Conservation (phyloP, 192 early-diverging fungal species). For the Coemansia sp. region DNA sequence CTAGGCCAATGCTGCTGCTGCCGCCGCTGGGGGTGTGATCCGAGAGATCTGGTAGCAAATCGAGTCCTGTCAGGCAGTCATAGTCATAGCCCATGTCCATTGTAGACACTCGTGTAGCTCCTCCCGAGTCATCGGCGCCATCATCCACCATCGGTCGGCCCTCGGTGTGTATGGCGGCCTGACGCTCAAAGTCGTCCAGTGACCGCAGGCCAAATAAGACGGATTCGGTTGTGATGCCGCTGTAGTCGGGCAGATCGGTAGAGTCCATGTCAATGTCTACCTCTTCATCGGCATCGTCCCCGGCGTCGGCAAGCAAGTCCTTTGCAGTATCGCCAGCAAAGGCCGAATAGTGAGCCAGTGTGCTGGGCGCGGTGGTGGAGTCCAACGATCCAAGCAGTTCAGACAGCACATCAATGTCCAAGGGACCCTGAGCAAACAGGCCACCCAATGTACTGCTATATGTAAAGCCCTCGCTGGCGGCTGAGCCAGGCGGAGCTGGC, state of each 20-base stretch:
- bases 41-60: slow-evolving; percentile 1
- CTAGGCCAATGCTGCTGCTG: slow-evolving; percentile 11
- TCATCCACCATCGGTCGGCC: background rate
- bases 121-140: background rate
- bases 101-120: background rate
- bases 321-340: background rate
- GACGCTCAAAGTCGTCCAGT: slow-evolving; percentile 49
- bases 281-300: background rate
- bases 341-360: background rate
- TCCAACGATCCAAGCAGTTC: slow-evolving; percentile 27
- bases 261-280: background rate
- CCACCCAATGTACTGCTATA: background rate
- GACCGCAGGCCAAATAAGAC: slow-evolving; percentile 41
- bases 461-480: slow-evolving; percentile 7
- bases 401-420: slow-evolving; percentile 24
- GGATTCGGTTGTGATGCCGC: slow-evolving; percentile 34
- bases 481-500: slow-evolving; percentile 17
- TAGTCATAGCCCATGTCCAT: background rate
- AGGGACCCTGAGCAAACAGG: slow-evolving; percentile 4
- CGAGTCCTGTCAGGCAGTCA: background rate
- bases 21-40: background rate
- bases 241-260: slow-evolving; percentile 2
- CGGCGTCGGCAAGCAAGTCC: background rate
- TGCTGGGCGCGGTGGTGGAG: background rate
- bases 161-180: slow-evolving; percentile 26